Evolutionary conservation across 176 grass and related monocot species (phyloP), one percentile per base, ranked within the genome.

Genomic region (Oryza longistaminata): DNA sequence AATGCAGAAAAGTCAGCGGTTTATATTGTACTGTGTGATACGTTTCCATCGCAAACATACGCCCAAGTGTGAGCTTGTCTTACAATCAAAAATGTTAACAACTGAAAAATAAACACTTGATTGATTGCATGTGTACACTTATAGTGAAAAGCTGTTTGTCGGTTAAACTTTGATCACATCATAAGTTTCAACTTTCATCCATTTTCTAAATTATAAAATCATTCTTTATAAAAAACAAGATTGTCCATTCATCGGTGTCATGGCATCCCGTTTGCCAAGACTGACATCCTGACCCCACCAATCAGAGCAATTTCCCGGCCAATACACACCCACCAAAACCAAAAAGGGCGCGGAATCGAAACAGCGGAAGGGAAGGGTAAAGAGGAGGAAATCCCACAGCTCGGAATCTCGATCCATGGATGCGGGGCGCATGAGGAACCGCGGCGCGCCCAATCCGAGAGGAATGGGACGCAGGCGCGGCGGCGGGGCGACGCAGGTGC

Each of bases 401-500:
- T 22, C 22, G n/a, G 19, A 7, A 22, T 25, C 24, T 19, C 25
- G 68, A 82, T 85, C 72, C 70, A 85, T 85, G 85, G 82, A 88
- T 4, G 60, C 55, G 62, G 85, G 66, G 73, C n/a, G n/a, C n/a
- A 86, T 79, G 33, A 70, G 58, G 73, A 88, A n/a, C n/a, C 64
- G 75, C 77, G 6, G 72, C 3, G 39, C n/a, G 62, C 43, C 24
- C 69, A 67, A 11, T 25, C 75, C 10, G 68, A 40, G 14, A 53
- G 40, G 72, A 73, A 53, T 83, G 86, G 73, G 83, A 76, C 44
- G 55, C 85, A 37, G 33, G 33, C 33, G 68, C 12, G 78, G 81
- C 21, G 95, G 88, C 53, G 95, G 90, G 21, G 95, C 26, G 91
- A 93, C 44, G 69, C 81, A n/a, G 6, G 83, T 95, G 50, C 89